Evolutionary conservation across 345 rosid genomes (phyloP), one percentile per base, ranked within the genome.

Genomic region (Camelina sativa): DNA sequence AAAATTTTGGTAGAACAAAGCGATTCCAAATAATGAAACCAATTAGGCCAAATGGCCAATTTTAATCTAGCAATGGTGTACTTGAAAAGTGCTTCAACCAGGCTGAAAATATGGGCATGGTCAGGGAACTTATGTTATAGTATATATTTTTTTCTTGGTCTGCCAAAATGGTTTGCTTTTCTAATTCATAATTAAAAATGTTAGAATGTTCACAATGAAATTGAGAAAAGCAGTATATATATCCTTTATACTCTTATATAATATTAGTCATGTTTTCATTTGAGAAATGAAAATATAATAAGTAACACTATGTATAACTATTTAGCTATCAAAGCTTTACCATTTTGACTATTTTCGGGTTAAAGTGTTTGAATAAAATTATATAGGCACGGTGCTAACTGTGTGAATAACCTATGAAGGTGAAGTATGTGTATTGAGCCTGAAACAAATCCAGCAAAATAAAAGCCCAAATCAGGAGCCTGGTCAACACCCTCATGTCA

Each of bases 51-150:
- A 50, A 28, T 28, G 30, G 30, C 30, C 30, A 28, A 23, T 34
- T 37, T 66, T 59, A 22, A 67, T 66, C 32, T 19, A 74, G 11
- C 34, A 66, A 13, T 46, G 44, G 55, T 47, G 78, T 66, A 57
- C 73, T 59, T 59, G 53, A 16, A 56, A 72, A 56, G 65, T 56
- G 51, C 43, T 66, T 56, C 66, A 47, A n/a, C 50, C 59, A 46
- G 40, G 10, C 78, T 66, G 59, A 74, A 66, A 66, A 52, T 58
- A 66, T 58, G 78, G 72, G 17, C 19, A 12, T 43, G 47, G 15
- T 41, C 12, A 10, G 11, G 41, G 13, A 40, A 40, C 43, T 40
- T 43, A 4, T 43, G 16, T 43, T 43, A 43, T 43, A 7, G n/a
- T 4, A 4, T 40, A 40, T 11, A 0, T 40, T 38, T 2, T 37